A percentile compares a stretch with the other conserved stretches of the same genome.
These are phyloP conservation scores for Colletotrichum spaethianum DNA, from an alignment of 2,329 filamentous ascomycete genomes.

Conservation along the genomic window DNA sequence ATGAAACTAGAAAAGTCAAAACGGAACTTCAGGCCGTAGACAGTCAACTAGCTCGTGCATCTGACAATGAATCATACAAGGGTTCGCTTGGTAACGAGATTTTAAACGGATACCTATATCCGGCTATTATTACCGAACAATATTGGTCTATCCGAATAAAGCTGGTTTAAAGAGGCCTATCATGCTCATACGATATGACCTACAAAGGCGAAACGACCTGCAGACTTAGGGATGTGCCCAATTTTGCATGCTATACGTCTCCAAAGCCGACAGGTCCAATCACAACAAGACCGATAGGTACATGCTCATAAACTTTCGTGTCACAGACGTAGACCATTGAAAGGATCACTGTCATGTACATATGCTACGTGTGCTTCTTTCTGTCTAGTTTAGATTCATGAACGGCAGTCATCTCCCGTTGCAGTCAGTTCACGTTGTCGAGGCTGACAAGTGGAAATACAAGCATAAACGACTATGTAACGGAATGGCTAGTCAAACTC, in stretches of 20 bases:
- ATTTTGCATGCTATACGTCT: neutral
- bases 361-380: neutral
- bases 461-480: neutral
- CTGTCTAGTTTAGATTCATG: neutral
- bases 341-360: too few species aligned
- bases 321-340: neutral
- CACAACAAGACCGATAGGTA: neutral
- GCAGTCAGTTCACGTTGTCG: neutral
- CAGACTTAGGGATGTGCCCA: too few species aligned
- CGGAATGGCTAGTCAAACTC: neutral
- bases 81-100: neutral
- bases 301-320: neutral
- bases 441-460: neutral
- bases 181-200: neutral
- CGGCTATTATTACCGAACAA: neutral
- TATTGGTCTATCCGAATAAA: neutral
- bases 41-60: neutral
- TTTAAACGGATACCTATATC: neutral
- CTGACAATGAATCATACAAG: too few species aligned
- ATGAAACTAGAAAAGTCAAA: too few species aligned
- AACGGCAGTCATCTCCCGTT: neutral
- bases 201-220: neutral
- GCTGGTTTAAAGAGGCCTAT: neutral
- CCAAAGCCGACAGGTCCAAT: neutral
- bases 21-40: too few species aligned